These are phyloP conservation scores for Coemansia sp. DNA, from an alignment of 192 early-diverging fungal genomes.

Conservation along the genomic window DNA sequence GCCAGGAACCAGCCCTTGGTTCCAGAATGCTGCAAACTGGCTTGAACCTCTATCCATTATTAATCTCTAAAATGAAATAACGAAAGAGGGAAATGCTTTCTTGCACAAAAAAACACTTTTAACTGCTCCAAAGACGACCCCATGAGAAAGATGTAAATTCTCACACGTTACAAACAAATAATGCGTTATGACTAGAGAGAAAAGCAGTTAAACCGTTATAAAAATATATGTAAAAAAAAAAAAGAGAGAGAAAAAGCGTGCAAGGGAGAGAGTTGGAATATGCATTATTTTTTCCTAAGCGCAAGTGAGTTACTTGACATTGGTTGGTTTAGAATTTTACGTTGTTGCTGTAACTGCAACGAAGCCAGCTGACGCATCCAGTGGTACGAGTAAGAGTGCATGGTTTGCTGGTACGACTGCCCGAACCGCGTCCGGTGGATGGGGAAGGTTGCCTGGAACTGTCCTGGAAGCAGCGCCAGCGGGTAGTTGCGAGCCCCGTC, in stretches of 20 bases:
- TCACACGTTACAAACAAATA: too few relatives aligned
- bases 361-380: slow-evolving; percentile 30
- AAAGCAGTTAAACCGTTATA: too few relatives aligned
- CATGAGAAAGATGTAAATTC: too few relatives aligned
- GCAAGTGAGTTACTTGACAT: too few relatives aligned
- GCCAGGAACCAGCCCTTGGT: slow-evolving; percentile 46
- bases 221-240: neutral
- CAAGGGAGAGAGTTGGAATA: too few relatives aligned
- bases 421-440: slow-evolving; percentile 41
- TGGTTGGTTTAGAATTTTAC: neutral
- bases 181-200: too few relatives aligned
- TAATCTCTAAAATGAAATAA: too few relatives aligned
- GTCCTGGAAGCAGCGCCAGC: slow-evolving; percentile 46
- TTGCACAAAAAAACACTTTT: too few relatives aligned
- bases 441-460: slow-evolving; percentile 43
- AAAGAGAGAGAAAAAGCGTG: too few relatives aligned
- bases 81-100: too few relatives aligned
- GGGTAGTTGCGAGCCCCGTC: slow-evolving; percentile 25
- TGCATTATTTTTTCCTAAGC: too few relatives aligned
- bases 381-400: slow-evolving; percentile 30
- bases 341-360: slow-evolving; percentile 20
- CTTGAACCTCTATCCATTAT: neutral
- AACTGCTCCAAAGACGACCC: too few relatives aligned
- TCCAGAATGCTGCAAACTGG: slow-evolving; percentile 40
- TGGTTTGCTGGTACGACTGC: slow-evolving; percentile 28